Percentiles rank a stretch among this genome's conserved stretches.
Conservation (phyloP, 2,329 filamentous ascomycete genomes). For the Monosporascus sp. region DNA sequence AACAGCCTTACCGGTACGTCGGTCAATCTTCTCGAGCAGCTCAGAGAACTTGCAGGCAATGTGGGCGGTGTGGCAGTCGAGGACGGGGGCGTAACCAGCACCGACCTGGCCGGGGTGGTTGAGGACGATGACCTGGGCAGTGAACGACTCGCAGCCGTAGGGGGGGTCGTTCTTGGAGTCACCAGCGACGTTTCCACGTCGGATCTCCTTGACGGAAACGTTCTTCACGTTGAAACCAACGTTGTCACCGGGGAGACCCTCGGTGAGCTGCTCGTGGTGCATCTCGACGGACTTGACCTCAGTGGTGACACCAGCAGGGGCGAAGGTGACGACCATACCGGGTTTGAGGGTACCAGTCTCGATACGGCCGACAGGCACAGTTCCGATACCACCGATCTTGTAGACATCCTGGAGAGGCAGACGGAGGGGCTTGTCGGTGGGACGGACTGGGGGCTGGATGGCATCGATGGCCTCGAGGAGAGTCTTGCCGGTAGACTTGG, state of each 20-base stretch:
- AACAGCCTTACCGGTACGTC: conserved; percentile 97
- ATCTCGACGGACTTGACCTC: conserved; percentile 99
- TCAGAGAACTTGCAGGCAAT: conserved; percentile 99
- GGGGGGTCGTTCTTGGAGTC: conserved; percentile 99
- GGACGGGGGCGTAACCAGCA: conserved; percentile 97
- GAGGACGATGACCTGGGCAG: conserved; percentile 99
- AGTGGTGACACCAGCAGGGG: conserved; percentile 97
- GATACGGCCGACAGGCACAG: conserved; percentile 99
- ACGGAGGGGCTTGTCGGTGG: conserved; percentile 98
- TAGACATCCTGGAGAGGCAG: conserved; percentile 99
- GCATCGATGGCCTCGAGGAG: conserved; percentile 98
- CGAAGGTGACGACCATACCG: conserved; percentile 95
- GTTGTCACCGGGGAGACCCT: conserved; percentile 99
- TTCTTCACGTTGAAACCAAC: conserved; percentile 99
- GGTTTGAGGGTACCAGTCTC: conserved; percentile 96
- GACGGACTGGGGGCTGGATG: conserved; percentile 89
- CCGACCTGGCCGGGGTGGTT: conserved; percentile 99
- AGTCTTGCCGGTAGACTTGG: conserved; percentile 87
- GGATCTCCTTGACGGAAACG: conserved; percentile 99
- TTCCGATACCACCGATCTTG: conserved; percentile 99
- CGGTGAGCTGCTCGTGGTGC: conserved; percentile 97
- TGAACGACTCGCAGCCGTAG: conserved; percentile 84
- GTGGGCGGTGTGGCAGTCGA: conserved; percentile 99
- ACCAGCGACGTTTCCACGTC: conserved; percentile 99
- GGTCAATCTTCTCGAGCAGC: conserved; percentile 99